A percentile compares a stretch with the other conserved stretches of the same genome.
Conservation (phyloP, 257 asterid species). For the Rubia yunnanensis region DNA sequence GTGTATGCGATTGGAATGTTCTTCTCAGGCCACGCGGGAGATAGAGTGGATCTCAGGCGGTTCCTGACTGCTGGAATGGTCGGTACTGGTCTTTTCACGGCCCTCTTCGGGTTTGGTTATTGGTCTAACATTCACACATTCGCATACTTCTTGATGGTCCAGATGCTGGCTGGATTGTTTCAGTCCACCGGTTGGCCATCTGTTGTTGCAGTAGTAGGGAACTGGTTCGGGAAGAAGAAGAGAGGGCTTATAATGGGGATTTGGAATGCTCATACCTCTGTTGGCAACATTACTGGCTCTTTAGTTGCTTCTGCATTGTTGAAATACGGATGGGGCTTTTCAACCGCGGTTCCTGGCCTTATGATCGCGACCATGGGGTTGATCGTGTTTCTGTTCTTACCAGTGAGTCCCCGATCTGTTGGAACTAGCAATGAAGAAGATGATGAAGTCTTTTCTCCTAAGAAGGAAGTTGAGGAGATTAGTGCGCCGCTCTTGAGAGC, state of each 20-base stretch:
- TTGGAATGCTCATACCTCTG: slow-evolving; percentile 95
- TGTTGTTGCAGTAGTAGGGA: slow-evolving; percentile 91
- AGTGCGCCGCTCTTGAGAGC: slow-evolving; percentile 44
- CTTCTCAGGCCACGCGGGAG: slow-evolving; percentile 90
- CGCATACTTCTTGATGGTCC: slow-evolving; percentile 62
- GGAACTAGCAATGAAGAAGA: slow-evolving; percentile 43
- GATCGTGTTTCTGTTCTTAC: slow-evolving; percentile 59
- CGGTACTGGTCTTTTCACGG: slow-evolving; percentile 93
- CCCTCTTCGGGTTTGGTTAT: slow-evolving; percentile 80
- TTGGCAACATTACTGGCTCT: slow-evolving; percentile 85
- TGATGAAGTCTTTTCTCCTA: slow-evolving; percentile 24
- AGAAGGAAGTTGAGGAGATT: slow-evolving; percentile 48
- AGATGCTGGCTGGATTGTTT: slow-evolving; percentile 89
- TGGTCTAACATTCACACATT: slow-evolving; percentile 71
- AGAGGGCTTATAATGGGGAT: slow-evolving; percentile 98
- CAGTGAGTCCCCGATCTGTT: slow-evolving; percentile 65
- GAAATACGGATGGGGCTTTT: slow-evolving; percentile 99
- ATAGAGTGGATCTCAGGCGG: slow-evolving; percentile 71
- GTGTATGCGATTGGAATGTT: slow-evolving; percentile 84
- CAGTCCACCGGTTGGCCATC: slow-evolving; percentile 99
- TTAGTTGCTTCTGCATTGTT: slow-evolving; percentile 70
- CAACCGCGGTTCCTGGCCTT: slow-evolving; percentile 71
- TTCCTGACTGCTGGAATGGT: slow-evolving; percentile 84
- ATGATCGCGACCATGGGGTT: slow-evolving; percentile 54
- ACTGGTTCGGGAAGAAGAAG: slow-evolving; percentile 94